Conservation (phyloP, 768 basidiomycete species). For the Melanogaster broomeanus region DNA sequence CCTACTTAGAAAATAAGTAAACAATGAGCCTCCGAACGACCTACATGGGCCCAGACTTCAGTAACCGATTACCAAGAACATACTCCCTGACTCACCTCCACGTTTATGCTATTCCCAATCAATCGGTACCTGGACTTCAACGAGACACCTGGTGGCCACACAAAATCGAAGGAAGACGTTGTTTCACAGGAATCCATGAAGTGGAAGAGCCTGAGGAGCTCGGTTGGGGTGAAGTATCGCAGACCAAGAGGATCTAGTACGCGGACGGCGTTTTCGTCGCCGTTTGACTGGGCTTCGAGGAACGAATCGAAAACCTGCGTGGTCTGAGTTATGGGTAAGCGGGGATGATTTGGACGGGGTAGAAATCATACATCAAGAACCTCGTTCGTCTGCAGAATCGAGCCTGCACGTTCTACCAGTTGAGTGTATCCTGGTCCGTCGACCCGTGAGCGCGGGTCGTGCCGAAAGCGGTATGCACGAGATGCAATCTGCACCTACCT, state of each 20-base stretch:
- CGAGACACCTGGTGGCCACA: constrained; percentile 65
- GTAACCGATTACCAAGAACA: background rate
- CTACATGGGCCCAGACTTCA: constrained; percentile 12
- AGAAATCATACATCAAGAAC: constrained; percentile 52
- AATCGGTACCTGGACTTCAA: constrained; percentile 72
- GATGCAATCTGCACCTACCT: constrained; percentile 39
- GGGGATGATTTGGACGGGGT: background rate
- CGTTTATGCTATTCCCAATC: constrained; percentile 85
- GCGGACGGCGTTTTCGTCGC: constrained; percentile 46
- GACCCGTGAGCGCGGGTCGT: background rate
- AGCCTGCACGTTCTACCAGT: constrained; percentile 76
- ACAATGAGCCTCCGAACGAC: constrained; percentile 57
- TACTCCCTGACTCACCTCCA: constrained; percentile 44
- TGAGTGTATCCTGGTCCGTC: constrained; percentile 64
- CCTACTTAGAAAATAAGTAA: constrained; percentile 49
- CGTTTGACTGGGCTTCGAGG: constrained; percentile 42
- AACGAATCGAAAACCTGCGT: constrained; percentile 58
- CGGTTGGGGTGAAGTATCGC: constrained; percentile 75
- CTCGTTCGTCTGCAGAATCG: constrained; percentile 73
- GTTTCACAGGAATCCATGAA: constrained; percentile 39
- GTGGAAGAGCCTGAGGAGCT: constrained; percentile 68
- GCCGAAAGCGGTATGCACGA: background rate
- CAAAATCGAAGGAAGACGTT: constrained; percentile 33
- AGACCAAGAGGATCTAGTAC: constrained; percentile 60
- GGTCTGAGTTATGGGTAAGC: constrained; percentile 46